Evolutionary conservation across 106 monocot species (phyloP).

Genomic region (Xerophyta viscosa): DNA sequence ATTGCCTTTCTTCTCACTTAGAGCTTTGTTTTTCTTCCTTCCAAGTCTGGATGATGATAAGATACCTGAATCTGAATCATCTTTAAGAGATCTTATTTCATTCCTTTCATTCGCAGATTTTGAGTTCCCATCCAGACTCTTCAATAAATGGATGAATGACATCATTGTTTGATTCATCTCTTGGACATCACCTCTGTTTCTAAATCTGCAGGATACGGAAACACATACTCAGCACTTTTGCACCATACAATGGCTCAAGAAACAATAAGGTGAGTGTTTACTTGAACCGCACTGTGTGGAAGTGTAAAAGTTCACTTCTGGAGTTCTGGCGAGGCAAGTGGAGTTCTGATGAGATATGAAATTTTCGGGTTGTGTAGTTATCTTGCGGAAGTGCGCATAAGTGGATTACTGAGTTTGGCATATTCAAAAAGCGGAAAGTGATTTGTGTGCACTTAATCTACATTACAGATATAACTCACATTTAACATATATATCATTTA

Average conservation of each 20-base stretch:
- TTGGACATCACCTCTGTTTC: constrained; percentile 39
- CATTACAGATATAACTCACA: no score
- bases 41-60: constrained; percentile 41
- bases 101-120: constrained; percentile 35
- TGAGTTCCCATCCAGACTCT: constrained; percentile 53
- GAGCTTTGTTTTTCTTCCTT: constrained; percentile 42
- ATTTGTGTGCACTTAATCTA: no score
- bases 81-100: constrained; percentile 29
- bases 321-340: no score
- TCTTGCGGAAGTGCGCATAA: no score
- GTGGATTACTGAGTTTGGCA: no score
- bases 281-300: no score
- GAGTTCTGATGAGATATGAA: no score
- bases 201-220: constrained; percentile 34
- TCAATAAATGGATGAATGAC: constrained; percentile 66
- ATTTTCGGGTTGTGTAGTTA: no score
- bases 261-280: not conserved
- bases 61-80: constrained; percentile 33
- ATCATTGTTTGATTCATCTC: constrained; percentile 67
- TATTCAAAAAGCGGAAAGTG: no score
- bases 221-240: not conserved
- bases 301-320: no score
- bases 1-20: constrained; percentile 43
- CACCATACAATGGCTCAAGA: not conserved
- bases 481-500: no score